These are phyloP conservation scores for Plasmodium adleri DNA, from an alignment of 169 alveolate species.

Conservation along the genomic window DNA sequence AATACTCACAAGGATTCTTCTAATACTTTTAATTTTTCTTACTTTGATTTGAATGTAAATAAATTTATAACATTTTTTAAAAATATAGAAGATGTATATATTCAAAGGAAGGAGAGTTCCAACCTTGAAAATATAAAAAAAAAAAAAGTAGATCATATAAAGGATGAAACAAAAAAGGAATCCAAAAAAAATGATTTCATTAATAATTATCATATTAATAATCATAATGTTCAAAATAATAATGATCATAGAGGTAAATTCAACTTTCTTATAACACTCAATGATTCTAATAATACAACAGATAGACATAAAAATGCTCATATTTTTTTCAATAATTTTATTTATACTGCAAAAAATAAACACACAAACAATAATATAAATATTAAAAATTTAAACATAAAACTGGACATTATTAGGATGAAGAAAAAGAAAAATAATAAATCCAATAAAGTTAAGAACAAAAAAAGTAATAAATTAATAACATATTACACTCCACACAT, in stretches of 20 bases:
- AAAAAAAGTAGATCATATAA: too few relatives aligned
- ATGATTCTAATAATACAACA: not conserved
- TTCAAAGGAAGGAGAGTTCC: too few relatives aligned
- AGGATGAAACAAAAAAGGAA: not conserved
- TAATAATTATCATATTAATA: not conserved
- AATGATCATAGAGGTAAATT: conserved; percentile 26
- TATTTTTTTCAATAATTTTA: conserved; percentile 33
- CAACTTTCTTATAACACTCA: conserved; percentile 18
- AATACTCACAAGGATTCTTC: not conserved
- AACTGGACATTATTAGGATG: conserved; percentile 19
- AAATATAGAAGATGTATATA: too few relatives aligned
- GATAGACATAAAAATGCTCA: not conserved
- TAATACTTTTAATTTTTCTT: too few relatives aligned
- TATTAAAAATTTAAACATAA: conserved; percentile 42
- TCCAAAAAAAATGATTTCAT: not conserved
- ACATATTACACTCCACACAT: too few relatives aligned
- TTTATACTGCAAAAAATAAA: conserved; percentile 37
- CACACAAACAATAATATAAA: conserved; percentile 13
- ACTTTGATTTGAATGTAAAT: too few relatives aligned
- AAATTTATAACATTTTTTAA: too few relatives aligned
- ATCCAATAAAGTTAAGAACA: too few relatives aligned
- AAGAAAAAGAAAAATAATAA: not conserved
- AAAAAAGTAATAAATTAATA: too few relatives aligned
- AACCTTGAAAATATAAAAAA: too few relatives aligned
- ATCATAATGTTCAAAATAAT: not conserved